phyloP scores from a whole-genome alignment of 2,329 filamentous ascomycete species.

The Ciborinia camelliae region DNA sequence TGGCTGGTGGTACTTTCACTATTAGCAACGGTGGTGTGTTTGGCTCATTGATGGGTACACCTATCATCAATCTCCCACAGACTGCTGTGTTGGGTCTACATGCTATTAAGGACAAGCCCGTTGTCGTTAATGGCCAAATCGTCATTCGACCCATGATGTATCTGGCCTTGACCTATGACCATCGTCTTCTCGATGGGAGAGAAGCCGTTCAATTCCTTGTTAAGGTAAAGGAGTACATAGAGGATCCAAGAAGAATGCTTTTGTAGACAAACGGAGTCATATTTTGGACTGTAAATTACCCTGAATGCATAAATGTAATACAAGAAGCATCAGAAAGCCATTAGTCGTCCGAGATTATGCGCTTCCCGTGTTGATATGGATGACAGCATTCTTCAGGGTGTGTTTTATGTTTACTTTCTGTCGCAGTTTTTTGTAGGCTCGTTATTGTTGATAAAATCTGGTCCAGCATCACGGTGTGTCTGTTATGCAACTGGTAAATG shows the following conservation, averaged over 20 bases:
- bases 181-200: conserved; percentile 89
- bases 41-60: conserved; percentile 93
- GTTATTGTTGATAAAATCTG: background rate
- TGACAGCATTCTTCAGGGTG: background rate
- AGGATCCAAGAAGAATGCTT: conserved; percentile 91
- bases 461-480: background rate
- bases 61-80: conserved; percentile 96
- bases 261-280: conserved; percentile 42
- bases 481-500: background rate
- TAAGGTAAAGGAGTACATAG: conserved; percentile 96
- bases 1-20: conserved; percentile 97
- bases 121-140: conserved; percentile 88
- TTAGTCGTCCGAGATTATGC: background rate
- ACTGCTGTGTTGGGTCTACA: conserved; percentile 89
- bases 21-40: conserved; percentile 98
- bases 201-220: conserved; percentile 96
- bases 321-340: background rate
- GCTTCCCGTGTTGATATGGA: background rate
- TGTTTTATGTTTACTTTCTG: background rate
- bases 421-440: background rate
- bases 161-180: conserved; percentile 94
- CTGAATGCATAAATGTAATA: conserved; percentile 17
- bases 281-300: conserved; percentile 8
- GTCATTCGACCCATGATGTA: conserved; percentile 99
- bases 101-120: conserved; percentile 90